Conservation (phyloP, 768 basidiomycete species). For the Termitomyces heimii region DNA sequence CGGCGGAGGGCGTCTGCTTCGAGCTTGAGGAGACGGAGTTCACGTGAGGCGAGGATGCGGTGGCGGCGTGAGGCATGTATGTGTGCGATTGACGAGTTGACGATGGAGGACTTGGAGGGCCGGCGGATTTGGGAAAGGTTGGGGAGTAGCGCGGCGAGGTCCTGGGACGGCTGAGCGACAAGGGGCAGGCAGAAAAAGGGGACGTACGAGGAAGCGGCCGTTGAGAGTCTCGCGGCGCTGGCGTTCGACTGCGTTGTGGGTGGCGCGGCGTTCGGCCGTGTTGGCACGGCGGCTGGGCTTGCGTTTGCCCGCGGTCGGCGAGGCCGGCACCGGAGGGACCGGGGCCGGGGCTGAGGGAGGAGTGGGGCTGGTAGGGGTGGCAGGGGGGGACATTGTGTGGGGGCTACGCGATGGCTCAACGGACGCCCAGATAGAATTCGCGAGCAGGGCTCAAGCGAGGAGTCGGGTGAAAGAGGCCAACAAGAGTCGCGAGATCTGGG, state of each 20-base stretch:
- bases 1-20: constrained; percentile 62
- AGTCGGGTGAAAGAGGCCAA: constrained; percentile 63
- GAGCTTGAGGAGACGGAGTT: constrained; percentile 70
- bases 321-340: constrained; percentile 10
- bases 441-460: constrained; percentile 72
- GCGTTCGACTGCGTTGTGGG: constrained; percentile 96
- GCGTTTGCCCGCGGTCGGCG: constrained; percentile 42
- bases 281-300: constrained; percentile 89
- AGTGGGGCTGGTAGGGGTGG: constrained; percentile 35
- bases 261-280: constrained; percentile 93
- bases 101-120: constrained; percentile 94
- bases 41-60: constrained; percentile 64
- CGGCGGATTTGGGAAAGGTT: constrained; percentile 88
- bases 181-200: constrained; percentile 4
- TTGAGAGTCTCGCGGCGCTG: constrained; percentile 91
- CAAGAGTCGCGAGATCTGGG: constrained; percentile 92
- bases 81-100: constrained; percentile 91
- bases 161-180: constrained; percentile 36
- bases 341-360: constrained; percentile 20
- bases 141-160: constrained; percentile 87
- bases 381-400: constrained; percentile 2
- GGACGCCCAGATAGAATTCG: constrained; percentile 20
- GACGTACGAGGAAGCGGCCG: constrained; percentile 77
- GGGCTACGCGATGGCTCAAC: background rate
- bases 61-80: constrained; percentile 67